A percentile compares a stretch with the other conserved stretches of the same genome.
Evolutionary conservation across 2,329 filamentous ascomycete genomes (phyloP).

Genomic region (Alternaria sp.): DNA sequence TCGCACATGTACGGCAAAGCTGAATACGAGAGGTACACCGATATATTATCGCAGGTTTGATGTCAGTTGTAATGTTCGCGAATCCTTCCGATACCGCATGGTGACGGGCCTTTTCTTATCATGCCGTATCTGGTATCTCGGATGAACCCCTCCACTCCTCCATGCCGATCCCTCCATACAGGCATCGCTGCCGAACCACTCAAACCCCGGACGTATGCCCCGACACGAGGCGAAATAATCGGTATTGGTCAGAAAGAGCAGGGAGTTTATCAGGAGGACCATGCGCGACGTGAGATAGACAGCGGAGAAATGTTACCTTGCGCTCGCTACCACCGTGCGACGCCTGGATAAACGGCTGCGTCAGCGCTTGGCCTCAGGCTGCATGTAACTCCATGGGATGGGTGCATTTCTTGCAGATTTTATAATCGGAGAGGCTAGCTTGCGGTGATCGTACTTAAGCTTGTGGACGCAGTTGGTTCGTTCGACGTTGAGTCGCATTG

Average conservation of each 20-base stretch:
- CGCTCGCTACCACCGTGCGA: slow-evolving; percentile 2
- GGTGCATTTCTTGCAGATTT: slow-evolving; percentile 11
- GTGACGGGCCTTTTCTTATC: slow-evolving; percentile 19
- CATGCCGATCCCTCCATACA: slow-evolving; percentile 15
- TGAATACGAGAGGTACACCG: not conserved
- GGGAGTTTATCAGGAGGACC: slow-evolving; percentile 5
- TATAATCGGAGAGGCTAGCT: not conserved
- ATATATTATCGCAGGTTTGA: not conserved
- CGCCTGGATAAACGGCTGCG: slow-evolving; percentile 1
- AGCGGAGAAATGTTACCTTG: slow-evolving; percentile 24
- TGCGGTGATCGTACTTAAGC: slow-evolving; percentile 12
- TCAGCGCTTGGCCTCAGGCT: not conserved
- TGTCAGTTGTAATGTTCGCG: not conserved
- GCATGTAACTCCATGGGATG: slow-evolving; percentile 24
- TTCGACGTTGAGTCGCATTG: not conserved
- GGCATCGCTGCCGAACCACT: slow-evolving; percentile 16
- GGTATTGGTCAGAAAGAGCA: slow-evolving; percentile 11
- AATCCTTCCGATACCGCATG: slow-evolving; percentile 6
- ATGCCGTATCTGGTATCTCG: slow-evolving; percentile 8
- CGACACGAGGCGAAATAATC: slow-evolving; percentile 1
- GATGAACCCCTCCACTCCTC: slow-evolving; percentile 9
- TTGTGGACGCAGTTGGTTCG: not conserved
- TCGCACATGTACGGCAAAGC: not conserved
- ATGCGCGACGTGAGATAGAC: not conserved
- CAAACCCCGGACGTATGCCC: not conserved